Conservation (phyloP, 148 eudicot species). For the Nepenthes mirabilis region DNA sequence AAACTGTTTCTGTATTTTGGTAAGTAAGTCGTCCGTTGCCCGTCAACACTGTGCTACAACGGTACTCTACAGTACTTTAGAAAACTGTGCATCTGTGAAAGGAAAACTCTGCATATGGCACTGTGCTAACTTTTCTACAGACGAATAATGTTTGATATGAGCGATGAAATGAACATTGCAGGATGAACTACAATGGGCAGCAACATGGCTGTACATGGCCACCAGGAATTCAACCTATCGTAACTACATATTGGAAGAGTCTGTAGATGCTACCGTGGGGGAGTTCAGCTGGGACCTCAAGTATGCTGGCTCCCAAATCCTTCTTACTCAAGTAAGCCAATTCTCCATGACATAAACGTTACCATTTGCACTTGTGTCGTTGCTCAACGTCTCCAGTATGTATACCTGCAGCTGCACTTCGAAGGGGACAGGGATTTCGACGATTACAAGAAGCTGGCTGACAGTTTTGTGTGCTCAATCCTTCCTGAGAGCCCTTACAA, state of each 20-base stretch:
- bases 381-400: too few species aligned
- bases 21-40: too few species aligned
- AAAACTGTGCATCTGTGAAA: too few species aligned
- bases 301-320: constrained; percentile 71
- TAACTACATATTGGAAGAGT: constrained; percentile 41
- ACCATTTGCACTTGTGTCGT: too few species aligned
- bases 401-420: constrained; percentile 30
- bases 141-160: too few species aligned
- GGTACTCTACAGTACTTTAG: too few species aligned
- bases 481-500: constrained; percentile 63
- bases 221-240: constrained; percentile 30
- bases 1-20: too few species aligned
- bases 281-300: constrained; percentile 96
- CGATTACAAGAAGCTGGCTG: constrained; percentile 44
- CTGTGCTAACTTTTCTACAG: too few species aligned
- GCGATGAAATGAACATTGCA: constrained; percentile 5
- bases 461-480: constrained; percentile 51
- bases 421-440: constrained; percentile 44
- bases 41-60: too few species aligned
- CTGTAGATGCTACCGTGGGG: constrained; percentile 30
- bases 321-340: constrained; percentile 49
- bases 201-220: constrained; percentile 76
- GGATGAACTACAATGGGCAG: constrained; percentile 95
- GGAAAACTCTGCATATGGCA: too few species aligned
- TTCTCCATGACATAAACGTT: too few species aligned